These are phyloP conservation scores for Xylaria acuta DNA, from an alignment of 495 filamentous ascomycete species.

Conservation along the genomic window DNA sequence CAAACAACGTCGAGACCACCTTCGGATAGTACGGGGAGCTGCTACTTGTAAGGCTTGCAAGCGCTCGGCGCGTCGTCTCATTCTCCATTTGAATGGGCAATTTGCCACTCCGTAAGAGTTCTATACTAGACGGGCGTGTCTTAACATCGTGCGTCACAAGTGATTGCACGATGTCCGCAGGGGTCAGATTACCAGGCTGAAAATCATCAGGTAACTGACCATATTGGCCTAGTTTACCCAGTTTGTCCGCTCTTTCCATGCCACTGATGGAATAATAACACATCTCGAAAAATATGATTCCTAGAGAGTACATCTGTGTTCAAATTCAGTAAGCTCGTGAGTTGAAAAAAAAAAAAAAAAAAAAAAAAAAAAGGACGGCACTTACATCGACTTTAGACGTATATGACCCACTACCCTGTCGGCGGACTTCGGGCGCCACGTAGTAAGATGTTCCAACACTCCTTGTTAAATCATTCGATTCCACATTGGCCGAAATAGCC, in stretches of 20 bases:
- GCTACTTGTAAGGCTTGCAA: slow-evolving; percentile 79
- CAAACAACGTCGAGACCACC: slow-evolving; percentile 83
- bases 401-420: slow-evolving; percentile 74
- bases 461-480: slow-evolving; percentile 67
- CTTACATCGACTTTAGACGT: slow-evolving; percentile 91
- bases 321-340: slow-evolving; percentile 24
- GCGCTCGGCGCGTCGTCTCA: slow-evolving; percentile 81
- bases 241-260: slow-evolving; percentile 85
- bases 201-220: slow-evolving; percentile 75
- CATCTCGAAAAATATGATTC: slow-evolving; percentile 99
- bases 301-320: slow-evolving; percentile 90
- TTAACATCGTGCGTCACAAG: slow-evolving; percentile 81
- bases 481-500: slow-evolving; percentile 64
- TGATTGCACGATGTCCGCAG: slow-evolving; percentile 76
- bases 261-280: slow-evolving; percentile 78
- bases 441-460: slow-evolving; percentile 96
- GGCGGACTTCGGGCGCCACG: slow-evolving; percentile 88
- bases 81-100: slow-evolving; percentile 91
- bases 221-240: slow-evolving; percentile 72
- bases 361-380: slow-evolving; percentile 26
- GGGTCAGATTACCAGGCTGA: slow-evolving; percentile 71
- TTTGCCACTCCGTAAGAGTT: slow-evolving; percentile 85
- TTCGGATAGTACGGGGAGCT: slow-evolving; percentile 89
- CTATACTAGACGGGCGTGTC: slow-evolving; percentile 81
- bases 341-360: not conserved